Percentiles rank a stretch among this genome's conserved stretches.
Evolutionary conservation across 805 yeast species (phyloP).

Genomic region (Lachancea cidri): DNA sequence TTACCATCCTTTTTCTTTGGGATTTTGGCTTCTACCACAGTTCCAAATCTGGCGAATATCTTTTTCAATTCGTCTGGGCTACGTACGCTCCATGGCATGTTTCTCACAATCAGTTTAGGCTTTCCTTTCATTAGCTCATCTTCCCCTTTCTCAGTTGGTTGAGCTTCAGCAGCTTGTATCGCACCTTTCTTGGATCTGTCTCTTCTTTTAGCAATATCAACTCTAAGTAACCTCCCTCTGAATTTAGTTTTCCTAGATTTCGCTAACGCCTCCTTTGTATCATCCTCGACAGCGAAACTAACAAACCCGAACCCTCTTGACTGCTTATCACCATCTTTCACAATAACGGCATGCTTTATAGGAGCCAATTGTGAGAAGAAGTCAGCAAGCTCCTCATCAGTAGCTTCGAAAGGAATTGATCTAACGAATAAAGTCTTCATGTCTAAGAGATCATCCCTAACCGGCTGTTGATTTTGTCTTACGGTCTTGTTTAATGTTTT

Average conservation of each 20-base stretch:
- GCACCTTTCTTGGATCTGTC: constrained; percentile 50
- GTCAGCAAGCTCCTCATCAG: constrained; percentile 74
- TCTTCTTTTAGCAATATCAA: constrained; percentile 90
- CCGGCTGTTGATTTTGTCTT: too few species aligned
- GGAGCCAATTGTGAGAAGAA: constrained; percentile 91
- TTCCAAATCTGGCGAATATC: constrained; percentile 71
- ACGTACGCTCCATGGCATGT: constrained; percentile 94
- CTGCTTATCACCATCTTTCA: constrained; percentile 65
- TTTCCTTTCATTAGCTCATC: constrained; percentile 61
- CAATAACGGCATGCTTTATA: constrained; percentile 90
- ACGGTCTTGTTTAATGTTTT: too few species aligned
- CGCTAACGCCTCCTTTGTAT: constrained; percentile 68
- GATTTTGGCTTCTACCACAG: constrained; percentile 80
- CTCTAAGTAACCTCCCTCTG: constrained; percentile 58
- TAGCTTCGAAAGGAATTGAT: constrained; percentile 73
- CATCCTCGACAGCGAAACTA: constrained; percentile 79
- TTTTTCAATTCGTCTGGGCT: constrained; percentile 66
- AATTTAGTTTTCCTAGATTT: constrained; percentile 63
- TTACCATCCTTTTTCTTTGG: constrained; percentile 85
- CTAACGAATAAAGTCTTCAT: constrained; percentile 74
- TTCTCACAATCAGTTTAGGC: constrained; percentile 83
- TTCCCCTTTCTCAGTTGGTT: constrained; percentile 30
- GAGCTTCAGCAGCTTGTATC: constrained; percentile 10
- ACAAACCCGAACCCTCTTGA: constrained; percentile 97
- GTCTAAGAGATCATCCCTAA: constrained; percentile 34